phyloP scores from a whole-genome alignment of 768 basidiomycete genomes.

The Rhizopogon vulgaris region DNA sequence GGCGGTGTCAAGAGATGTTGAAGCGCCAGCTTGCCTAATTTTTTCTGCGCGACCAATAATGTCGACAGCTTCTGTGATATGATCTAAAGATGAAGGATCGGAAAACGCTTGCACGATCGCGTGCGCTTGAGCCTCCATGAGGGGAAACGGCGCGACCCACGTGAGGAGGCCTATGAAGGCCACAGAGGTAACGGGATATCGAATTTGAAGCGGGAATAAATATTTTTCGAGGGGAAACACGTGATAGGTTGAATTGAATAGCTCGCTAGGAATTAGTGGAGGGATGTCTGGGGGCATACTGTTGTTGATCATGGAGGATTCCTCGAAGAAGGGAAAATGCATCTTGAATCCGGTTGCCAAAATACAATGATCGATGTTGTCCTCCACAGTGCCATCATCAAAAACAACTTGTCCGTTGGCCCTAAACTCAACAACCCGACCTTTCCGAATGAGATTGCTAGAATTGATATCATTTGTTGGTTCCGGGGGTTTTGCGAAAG shows the following conservation, averaged over 20 bases:
- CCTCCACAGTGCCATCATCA: slow-evolving; percentile 51
- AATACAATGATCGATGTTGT: slow-evolving; percentile 54
- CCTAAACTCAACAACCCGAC: slow-evolving; percentile 36
- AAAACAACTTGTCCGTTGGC: slow-evolving; percentile 45
- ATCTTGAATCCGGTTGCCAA: slow-evolving; percentile 74
- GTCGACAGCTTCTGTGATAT: slow-evolving; percentile 39
- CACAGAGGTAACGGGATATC: slow-evolving; percentile 42
- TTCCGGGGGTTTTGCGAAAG: slow-evolving; percentile 25
- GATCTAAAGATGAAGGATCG: slow-evolving; percentile 44
- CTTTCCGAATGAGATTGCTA: slow-evolving; percentile 35
- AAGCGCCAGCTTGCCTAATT: slow-evolving; percentile 28
- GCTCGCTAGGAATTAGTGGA: slow-evolving; percentile 36
- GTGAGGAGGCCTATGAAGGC: slow-evolving; percentile 62
- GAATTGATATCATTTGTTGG: slow-evolving; percentile 28
- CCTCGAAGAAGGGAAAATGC: slow-evolving; percentile 54
- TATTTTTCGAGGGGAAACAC: slow-evolving; percentile 70
- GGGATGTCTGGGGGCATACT: slow-evolving; percentile 39
- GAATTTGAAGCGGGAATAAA: slow-evolving; percentile 53
- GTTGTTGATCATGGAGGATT: slow-evolving; percentile 26
- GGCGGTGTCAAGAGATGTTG: slow-evolving; percentile 36
- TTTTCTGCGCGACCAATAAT: slow-evolving; percentile 43
- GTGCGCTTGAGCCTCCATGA: slow-evolving; percentile 73
- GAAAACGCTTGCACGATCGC: slow-evolving; percentile 53
- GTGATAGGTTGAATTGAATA: slow-evolving; percentile 61
- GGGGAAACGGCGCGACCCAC: slow-evolving; percentile 64